These are phyloP conservation scores for Pseudomonodictys pantanalensis DNA, from an alignment of 495 filamentous ascomycete species.

Conservation along the genomic window DNA sequence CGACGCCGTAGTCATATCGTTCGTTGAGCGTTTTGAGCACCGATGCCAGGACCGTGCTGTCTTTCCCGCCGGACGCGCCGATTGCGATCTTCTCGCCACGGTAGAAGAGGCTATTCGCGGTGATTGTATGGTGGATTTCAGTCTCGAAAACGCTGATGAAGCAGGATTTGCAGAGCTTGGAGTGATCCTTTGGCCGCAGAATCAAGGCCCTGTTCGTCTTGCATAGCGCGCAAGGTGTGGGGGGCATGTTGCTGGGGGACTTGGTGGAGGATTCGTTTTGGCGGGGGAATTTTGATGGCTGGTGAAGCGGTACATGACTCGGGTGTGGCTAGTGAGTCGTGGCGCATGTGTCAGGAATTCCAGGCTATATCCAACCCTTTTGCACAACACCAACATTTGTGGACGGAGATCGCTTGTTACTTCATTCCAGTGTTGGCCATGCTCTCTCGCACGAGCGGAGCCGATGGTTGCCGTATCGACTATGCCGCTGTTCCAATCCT, in stretches of 20 bases:
- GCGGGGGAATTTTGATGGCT: not conserved
- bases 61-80: slow-evolving; percentile 94
- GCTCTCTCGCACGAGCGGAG: too few relatives aligned
- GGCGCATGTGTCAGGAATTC: slow-evolving; percentile 17
- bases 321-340: not conserved
- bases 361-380: too few relatives aligned
- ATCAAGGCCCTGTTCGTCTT: slow-evolving; percentile 75
- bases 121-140: slow-evolving; percentile 92
- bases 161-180: slow-evolving; percentile 85
- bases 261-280: not conserved
- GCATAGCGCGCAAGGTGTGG: slow-evolving; percentile 69
- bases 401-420: not conserved
- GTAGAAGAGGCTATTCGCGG: slow-evolving; percentile 68
- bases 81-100: slow-evolving; percentile 88
- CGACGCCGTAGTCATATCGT: slow-evolving; percentile 78
- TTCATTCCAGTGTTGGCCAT: too few relatives aligned
- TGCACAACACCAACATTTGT: too few relatives aligned
- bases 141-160: slow-evolving; percentile 85
- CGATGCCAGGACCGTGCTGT: slow-evolving; percentile 92
- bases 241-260: slow-evolving; percentile 24
- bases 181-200: slow-evolving; percentile 86
- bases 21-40: slow-evolving; percentile 94
- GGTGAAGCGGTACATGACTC: too few relatives aligned
- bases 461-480: too few relatives aligned
- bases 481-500: too few relatives aligned